Conservation (phyloP, 2,329 filamentous ascomycete genomes). For the Ilyonectria sp. region DNA sequence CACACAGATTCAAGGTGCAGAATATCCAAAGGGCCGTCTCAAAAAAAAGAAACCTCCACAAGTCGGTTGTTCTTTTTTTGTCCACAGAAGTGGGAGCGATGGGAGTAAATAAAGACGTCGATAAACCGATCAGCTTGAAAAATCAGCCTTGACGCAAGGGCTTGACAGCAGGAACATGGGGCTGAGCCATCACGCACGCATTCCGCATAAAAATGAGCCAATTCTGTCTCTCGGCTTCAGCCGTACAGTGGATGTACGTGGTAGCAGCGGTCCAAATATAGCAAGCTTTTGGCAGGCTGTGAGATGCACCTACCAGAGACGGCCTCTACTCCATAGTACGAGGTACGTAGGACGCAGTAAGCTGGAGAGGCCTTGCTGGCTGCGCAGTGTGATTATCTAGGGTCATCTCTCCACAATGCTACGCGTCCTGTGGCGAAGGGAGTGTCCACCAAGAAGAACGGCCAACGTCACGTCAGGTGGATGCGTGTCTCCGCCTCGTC, state of each 20-base stretch:
- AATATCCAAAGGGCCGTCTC: neutral
- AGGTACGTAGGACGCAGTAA: too few species aligned
- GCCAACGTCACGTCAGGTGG: neutral
- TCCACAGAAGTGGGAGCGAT: neutral
- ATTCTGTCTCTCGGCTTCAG: too few species aligned
- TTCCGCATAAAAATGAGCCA: neutral
- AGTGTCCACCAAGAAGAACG: neutral
- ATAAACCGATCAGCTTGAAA: neutral
- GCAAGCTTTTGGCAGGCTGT: too few species aligned
- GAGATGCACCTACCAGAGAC: too few species aligned
- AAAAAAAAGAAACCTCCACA: neutral
- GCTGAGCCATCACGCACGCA: slow-evolving; percentile 3
- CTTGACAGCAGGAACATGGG: neutral
- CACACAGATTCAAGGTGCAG: neutral
- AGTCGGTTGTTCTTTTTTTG: neutral
- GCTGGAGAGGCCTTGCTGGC: too few species aligned
- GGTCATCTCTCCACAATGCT: neutral
- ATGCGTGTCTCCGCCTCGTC: neutral
- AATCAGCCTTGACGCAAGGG: neutral
- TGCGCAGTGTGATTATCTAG: neutral
- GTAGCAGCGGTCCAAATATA: too few species aligned
- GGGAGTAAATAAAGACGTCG: neutral
- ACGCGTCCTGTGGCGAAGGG: neutral
- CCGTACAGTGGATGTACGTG: too few species aligned
- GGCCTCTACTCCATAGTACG: too few species aligned